These are phyloP conservation scores for Scedosporium aurantiacum DNA, from an alignment of 2,329 filamentous ascomycete species.

Conservation along the genomic window DNA sequence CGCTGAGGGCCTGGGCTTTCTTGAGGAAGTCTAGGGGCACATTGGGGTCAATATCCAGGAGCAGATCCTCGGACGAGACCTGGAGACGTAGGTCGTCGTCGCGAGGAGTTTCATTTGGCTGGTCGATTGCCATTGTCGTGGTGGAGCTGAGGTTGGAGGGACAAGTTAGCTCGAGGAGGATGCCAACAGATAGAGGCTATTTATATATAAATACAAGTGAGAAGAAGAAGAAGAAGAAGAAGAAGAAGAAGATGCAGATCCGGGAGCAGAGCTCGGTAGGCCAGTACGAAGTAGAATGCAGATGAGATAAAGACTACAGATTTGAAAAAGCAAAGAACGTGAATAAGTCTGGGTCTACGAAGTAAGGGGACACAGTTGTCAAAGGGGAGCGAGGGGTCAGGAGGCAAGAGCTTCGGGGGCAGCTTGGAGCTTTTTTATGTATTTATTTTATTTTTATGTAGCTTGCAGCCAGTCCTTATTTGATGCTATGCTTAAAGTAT, in stretches of 20 bases:
- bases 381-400: neutral
- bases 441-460: neutral
- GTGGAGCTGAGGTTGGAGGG: neutral
- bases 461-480: neutral
- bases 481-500: neutral
- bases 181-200: neutral
- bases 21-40: slow-evolving; percentile 13
- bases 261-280: neutral
- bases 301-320: neutral
- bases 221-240: neutral
- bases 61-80: slow-evolving; percentile 12
- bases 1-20: slow-evolving; percentile 12
- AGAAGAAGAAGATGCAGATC: neutral
- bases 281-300: too few species aligned
- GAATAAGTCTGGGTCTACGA: neutral
- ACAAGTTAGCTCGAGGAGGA: neutral
- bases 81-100: slow-evolving; percentile 11
- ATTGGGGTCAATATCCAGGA: slow-evolving; percentile 14
- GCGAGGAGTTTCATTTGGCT: neutral
- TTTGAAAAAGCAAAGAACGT: neutral
- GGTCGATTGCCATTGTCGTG: slow-evolving; percentile 1
- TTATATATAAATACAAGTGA: neutral
- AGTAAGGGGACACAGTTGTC: neutral
- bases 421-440: neutral
- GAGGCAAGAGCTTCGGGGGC: neutral